Base-by-base conservation (phyloP, 1,284 basidiomycete genomes). In the Trametes sp. region DNA sequence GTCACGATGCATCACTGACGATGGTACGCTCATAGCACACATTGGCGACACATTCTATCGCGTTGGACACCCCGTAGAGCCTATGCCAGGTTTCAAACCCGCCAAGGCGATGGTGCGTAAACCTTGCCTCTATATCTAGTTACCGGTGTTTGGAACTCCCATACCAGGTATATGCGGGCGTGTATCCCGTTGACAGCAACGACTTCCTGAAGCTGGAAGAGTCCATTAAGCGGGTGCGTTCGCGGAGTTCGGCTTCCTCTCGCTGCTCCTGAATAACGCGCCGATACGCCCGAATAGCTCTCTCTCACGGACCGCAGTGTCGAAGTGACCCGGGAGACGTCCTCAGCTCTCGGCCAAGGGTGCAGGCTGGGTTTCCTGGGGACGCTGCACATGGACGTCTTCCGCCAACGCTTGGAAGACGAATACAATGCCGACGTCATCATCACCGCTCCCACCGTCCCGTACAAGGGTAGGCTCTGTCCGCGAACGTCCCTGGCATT, bases 191-290 rank as follows among this genome's bases (percentile, higher is more conserved):
- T 46, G 95, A 99, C 66, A 92, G 88, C 55, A 91, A 84, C 57
- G 96, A 98, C 71, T 99, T 98, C 72, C 82, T 88, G 13, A 96
- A 97, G 79, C 84, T 99, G 1, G 97, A 99, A 77, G 98, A 99
- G 76, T 96, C 96, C 1, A 94, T 99, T 65, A 93, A 92, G 72
- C 80, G 95, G 70, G 95, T 96, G 72, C 61, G 86, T 74, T 54
- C 61, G 36, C 61, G 46, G 57, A 59, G 55, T 57, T 63, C 29
- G 42, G 21, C 60, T 57, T 62, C 35, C 44, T 48, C 33, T 68
- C 49, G 49, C 33, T 62, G 54, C 7, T 31, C 49, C 46, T 61
- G 44, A 29, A 29, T 44, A 45, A 28, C 35, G 59, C 31, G 11
- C 57, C 61, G 48, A 45, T 55, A 31, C 38, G 55, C 50, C 67